Conservation (phyloP, 75 land plant species). For the Cunninghamia lanceolata region DNA sequence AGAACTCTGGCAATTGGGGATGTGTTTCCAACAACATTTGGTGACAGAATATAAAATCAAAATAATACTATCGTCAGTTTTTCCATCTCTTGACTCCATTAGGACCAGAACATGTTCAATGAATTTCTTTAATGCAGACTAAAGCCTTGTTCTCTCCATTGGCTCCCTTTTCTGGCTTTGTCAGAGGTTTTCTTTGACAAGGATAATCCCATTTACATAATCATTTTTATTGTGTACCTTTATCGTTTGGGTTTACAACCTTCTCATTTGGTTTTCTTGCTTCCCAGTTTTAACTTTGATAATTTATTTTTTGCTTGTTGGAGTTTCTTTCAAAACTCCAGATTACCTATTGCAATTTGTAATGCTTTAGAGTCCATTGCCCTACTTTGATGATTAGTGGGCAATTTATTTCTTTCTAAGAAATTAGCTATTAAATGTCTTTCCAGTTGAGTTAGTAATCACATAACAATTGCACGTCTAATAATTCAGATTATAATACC, state of each 20-base stretch:
- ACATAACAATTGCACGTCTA: not conserved
- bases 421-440: not conserved
- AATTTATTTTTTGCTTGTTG: not conserved
- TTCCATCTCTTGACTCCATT: not conserved
- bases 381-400: not conserved
- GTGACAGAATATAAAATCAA: slow-evolving; percentile 1
- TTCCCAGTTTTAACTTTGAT: not conserved
- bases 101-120: not conserved
- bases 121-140: not conserved
- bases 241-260: not conserved
- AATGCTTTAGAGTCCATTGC: not conserved
- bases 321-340: not conserved
- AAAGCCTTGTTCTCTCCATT: not conserved
- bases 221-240: not conserved
- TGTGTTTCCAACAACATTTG: not conserved
- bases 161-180: not conserved
- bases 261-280: not conserved
- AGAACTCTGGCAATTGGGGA: not conserved
- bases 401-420: not conserved
- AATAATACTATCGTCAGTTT: not conserved
- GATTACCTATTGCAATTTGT: not conserved
- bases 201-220: not conserved
- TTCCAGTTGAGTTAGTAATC: not conserved
- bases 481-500: slow-evolving; percentile 25
- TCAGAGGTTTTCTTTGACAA: not conserved